These are phyloP conservation scores for Sporothrix curviconia DNA, from an alignment of 2,329 filamentous ascomycete genomes.

Conservation along the genomic window DNA sequence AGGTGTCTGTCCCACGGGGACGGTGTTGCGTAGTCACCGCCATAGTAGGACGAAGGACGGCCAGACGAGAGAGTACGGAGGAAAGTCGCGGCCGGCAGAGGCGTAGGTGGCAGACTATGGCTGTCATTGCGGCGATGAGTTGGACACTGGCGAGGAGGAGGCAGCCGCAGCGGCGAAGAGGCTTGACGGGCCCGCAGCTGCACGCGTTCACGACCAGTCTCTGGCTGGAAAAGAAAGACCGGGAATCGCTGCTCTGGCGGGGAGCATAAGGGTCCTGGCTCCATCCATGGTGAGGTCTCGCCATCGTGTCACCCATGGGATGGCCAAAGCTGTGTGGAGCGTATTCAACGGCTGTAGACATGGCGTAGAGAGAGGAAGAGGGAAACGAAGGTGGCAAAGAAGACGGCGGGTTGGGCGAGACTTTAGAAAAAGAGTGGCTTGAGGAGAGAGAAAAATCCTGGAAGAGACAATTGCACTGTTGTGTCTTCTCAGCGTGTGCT, in stretches of 20 bases:
- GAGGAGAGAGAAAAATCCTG: no score
- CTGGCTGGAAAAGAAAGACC: constrained; percentile 24
- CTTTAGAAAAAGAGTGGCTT: no score
- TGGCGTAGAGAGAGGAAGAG: no score
- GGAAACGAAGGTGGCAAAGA: no score
- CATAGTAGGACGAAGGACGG: constrained; percentile 22
- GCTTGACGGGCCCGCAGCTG: constrained; percentile 11
- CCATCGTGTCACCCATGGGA: constrained; percentile 31
- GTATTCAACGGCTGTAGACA: constrained; percentile 29
- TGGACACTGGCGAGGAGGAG: constrained; percentile 5
- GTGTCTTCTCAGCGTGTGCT: not conserved
- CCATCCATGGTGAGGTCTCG: constrained; percentile 29
- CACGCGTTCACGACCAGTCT: constrained; percentile 10
- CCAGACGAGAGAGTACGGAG: not conserved
- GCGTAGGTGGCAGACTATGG: not conserved
- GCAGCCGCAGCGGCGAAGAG: constrained; percentile 19
- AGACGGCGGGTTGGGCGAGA: no score
- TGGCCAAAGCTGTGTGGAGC: constrained; percentile 27
- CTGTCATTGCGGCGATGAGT: constrained; percentile 1
- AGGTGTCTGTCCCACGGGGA: constrained; percentile 28
- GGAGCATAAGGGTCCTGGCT: constrained; percentile 26
- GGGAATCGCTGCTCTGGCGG: constrained; percentile 18
- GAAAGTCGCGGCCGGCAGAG: constrained; percentile 2
- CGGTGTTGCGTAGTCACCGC: constrained; percentile 26
- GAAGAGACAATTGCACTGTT: no score